Evolutionary conservation across 371 early-diverging fungal genomes (phyloP).

Genomic region (Chytridiales sp.): DNA sequence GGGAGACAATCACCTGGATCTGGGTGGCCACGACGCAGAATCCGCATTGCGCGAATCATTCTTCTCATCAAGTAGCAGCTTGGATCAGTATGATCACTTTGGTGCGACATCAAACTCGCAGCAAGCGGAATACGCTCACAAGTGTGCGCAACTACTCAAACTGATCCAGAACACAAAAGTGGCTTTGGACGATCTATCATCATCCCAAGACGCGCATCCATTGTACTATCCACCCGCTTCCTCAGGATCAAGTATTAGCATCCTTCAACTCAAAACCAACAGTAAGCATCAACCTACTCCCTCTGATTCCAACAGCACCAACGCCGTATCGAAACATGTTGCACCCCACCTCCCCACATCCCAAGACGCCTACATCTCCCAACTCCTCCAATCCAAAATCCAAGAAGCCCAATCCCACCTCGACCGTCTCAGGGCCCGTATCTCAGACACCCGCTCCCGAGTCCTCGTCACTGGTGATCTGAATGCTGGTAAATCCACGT

Average conservation of each 20-base stretch:
- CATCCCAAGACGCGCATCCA: no score
- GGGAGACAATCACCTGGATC: no score
- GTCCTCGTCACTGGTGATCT: constrained; percentile 96
- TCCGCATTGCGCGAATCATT: no score
- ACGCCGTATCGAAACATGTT: background rate
- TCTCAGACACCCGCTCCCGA: constrained; percentile 86
- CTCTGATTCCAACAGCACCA: background rate
- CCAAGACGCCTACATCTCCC: constrained; percentile 5
- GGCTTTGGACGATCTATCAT: constrained; percentile 16
- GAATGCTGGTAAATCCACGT: constrained; percentile 95
- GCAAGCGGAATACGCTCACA: constrained; percentile 26
- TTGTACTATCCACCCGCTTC: background rate
- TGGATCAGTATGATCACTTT: no score
- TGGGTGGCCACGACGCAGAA: no score
- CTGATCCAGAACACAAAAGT: constrained; percentile 24
- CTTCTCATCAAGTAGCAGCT: no score
- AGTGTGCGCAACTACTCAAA: constrained; percentile 17
- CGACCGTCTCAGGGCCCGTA: constrained; percentile 74
- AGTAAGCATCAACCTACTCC: background rate
- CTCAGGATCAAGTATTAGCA: background rate
- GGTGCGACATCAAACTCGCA: background rate
- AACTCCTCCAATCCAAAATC: constrained; percentile 30
- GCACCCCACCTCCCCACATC: background rate
- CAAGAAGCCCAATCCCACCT: constrained; percentile 57
- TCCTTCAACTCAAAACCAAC: no score